phyloP scores from a whole-genome alignment of 1,284 basidiomycete species.

The Exsudoporus floridanus region DNA sequence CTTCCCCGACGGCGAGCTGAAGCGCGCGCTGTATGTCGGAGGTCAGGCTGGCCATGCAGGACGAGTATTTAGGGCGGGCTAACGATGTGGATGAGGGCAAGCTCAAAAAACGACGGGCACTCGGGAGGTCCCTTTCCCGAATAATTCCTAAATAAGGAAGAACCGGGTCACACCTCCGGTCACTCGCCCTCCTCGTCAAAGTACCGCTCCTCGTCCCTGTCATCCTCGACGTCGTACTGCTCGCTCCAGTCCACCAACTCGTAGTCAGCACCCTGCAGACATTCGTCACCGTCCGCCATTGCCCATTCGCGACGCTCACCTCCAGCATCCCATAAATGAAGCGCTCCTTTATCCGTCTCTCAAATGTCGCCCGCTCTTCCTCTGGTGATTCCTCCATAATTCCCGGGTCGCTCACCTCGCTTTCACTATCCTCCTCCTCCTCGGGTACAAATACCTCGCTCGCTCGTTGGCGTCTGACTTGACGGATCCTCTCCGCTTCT shows the following conservation, averaged over 20 bases:
- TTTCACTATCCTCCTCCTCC: conserved; percentile 55
- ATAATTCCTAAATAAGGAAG: conserved; percentile 14
- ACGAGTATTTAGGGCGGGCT: conserved; percentile 37
- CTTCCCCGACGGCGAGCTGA: conserved; percentile 44
- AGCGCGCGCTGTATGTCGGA: conserved; percentile 41
- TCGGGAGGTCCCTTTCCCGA: conserved; percentile 7
- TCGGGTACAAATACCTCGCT: conserved; percentile 58
- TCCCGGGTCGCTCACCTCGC: conserved; percentile 36
- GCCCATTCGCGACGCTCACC: conserved; percentile 40
- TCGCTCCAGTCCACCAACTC: conserved; percentile 77
- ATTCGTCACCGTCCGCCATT: background rate
- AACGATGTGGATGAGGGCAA: conserved; percentile 41
- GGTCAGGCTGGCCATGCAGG: conserved; percentile 34
- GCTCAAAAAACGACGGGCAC: conserved; percentile 20
- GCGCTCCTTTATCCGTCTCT: conserved; percentile 59
- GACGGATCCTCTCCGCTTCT: conserved; percentile 58
- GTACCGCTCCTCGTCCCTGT: conserved; percentile 71
- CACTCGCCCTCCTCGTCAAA: conserved; percentile 68
- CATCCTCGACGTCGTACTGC: conserved; percentile 57
- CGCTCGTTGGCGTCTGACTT: conserved; percentile 41
- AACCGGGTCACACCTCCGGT: conserved; percentile 16
- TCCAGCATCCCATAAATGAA: conserved; percentile 77
- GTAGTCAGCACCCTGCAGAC: conserved; percentile 62
- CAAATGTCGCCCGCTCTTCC: conserved; percentile 51
- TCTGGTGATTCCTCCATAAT: conserved; percentile 37